A percentile compares a stretch with the other conserved stretches of the same genome.
These are phyloP conservation scores for Crithidia expoeki DNA, from an alignment of 208 protist species.

Conservation along the genomic window DNA sequence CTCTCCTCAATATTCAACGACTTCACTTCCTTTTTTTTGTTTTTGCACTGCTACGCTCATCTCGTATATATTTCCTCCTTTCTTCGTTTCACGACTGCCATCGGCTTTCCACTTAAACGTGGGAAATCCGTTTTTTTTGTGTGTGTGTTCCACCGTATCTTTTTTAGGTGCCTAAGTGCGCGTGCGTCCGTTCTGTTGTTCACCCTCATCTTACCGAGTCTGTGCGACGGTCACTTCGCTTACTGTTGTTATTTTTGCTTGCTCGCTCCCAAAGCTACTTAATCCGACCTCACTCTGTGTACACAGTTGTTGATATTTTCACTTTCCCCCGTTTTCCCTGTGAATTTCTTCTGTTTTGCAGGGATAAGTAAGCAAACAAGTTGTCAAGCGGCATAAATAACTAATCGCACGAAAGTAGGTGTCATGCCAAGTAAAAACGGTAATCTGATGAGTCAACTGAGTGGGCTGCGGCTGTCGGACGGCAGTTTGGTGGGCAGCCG, in stretches of 20 bases:
- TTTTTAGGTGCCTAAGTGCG: no score
- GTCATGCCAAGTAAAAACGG: conserved; percentile 22
- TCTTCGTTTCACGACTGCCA: no score
- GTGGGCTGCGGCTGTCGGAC: conserved; percentile 49
- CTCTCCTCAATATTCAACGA: conserved; percentile 5
- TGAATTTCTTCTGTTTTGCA: no score
- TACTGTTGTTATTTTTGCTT: no score
- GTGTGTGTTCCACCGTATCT: no score
- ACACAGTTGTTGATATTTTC: not conserved
- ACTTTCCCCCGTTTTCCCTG: not conserved
- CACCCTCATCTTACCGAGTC: not conserved
- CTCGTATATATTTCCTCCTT: conserved; percentile 6
- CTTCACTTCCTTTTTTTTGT: conserved; percentile 16
- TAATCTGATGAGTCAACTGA: conserved; percentile 45
- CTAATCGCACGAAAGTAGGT: not conserved
- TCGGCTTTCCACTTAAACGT: no score
- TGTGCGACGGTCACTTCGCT: no score
- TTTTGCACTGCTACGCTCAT: conserved; percentile 10
- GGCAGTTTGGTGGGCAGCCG: conserved; percentile 36
- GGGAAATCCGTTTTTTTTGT: no score
- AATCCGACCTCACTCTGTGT: no score
- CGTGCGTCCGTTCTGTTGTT: no score
- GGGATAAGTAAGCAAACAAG: no score
- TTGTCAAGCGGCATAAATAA: not conserved
- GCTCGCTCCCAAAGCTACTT: no score